Evolutionary conservation across 345 rosid species (phyloP).

Genomic region (Sapria himalayana): DNA sequence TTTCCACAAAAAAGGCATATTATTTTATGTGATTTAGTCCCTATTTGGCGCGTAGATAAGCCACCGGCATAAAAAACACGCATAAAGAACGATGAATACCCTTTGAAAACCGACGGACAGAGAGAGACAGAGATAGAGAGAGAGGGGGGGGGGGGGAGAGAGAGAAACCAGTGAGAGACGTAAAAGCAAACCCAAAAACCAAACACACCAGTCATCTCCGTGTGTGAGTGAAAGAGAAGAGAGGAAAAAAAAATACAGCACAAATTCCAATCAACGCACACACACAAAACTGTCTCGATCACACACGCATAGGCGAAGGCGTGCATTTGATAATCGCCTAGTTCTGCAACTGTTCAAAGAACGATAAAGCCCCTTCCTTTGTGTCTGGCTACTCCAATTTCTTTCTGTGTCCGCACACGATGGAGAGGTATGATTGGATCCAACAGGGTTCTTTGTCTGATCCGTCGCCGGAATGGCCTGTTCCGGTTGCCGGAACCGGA

Average conservation of each 20-base stretch:
- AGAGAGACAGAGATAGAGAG: slow-evolving; percentile 1
- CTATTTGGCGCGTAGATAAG: slow-evolving; percentile 52
- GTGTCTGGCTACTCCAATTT: slow-evolving; percentile 9
- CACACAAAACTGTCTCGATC: neutral
- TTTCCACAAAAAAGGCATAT: no score
- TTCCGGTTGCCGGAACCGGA: slow-evolving; percentile 36
- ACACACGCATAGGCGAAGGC: neutral
- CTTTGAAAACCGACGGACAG: slow-evolving; percentile 14
- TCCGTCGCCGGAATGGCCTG: slow-evolving; percentile 58
- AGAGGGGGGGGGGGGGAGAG: slow-evolving; percentile 3
- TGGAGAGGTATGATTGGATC: slow-evolving; percentile 52
- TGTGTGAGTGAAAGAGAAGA: slow-evolving; percentile 11
- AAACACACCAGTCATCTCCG: neutral
- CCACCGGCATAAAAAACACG: slow-evolving; percentile 12
- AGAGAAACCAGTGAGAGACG: slow-evolving; percentile 8
- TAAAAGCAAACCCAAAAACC: neutral
- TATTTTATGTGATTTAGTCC: slow-evolving; percentile 12
- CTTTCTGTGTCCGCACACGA: slow-evolving; percentile 10
- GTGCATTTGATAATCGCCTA: slow-evolving; percentile 36
- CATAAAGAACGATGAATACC: slow-evolving; percentile 21
- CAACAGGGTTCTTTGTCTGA: slow-evolving; percentile 42
- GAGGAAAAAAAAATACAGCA: slow-evolving; percentile 11
- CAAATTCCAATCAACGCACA: neutral
- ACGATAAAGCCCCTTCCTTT: neutral
- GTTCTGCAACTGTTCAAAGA: slow-evolving; percentile 13